Evolutionary conservation across 768 basidiomycete genomes (phyloP), one percentile per base, ranked within the genome.

Genomic region (Tremella mesenterica): DNA sequence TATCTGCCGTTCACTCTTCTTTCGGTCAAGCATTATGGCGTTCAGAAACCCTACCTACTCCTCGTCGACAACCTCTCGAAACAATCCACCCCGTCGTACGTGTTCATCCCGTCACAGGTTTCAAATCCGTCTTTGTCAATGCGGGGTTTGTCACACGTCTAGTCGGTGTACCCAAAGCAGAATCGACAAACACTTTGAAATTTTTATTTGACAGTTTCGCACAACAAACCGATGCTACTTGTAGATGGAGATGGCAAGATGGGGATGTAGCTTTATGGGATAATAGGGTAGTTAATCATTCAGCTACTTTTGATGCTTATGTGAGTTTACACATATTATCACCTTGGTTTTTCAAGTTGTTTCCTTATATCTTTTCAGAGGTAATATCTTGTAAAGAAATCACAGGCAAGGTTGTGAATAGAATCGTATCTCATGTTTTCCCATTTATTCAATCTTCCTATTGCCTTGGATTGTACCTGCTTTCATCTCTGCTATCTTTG

Each of bases 241-340:
- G 56, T 27, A 39, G 63, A 29, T 68, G 66, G 66, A 56, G 61
- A 47, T 88, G 87, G 87, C 79, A 84, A 67, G 75, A 77, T 31
- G 81, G 86, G 66, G 83, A 84, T 36, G 75, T 88, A 48, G 86
- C 85, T n/a, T 77, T 88, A 69, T 89, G 88, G 87, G 86, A 89
- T 64, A 88, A 88, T 72, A 78, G 86, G 71, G 48, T 86, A 54
- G 82, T 83, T 34, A 85, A 79, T 13, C 88, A 90, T 62, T 81
- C 83, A 18, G 87, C 86, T 12, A 86, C 81, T 12, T 88, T 87
- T 63, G 86, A 89, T 72, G 86, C 86, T 72, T 88, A 65, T 47
- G 61, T 61, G 57, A 59, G 60, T 62, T n/a, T n/a, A 25, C 8
- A 3, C 46, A n/a, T 7, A 20, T n/a, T 16, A 1, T 44, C 44